A percentile compares a stretch with the other conserved stretches of the same genome.
phyloP scores from a whole-genome alignment of 2,329 filamentous ascomycete species.

The Penicillium concentricum region DNA sequence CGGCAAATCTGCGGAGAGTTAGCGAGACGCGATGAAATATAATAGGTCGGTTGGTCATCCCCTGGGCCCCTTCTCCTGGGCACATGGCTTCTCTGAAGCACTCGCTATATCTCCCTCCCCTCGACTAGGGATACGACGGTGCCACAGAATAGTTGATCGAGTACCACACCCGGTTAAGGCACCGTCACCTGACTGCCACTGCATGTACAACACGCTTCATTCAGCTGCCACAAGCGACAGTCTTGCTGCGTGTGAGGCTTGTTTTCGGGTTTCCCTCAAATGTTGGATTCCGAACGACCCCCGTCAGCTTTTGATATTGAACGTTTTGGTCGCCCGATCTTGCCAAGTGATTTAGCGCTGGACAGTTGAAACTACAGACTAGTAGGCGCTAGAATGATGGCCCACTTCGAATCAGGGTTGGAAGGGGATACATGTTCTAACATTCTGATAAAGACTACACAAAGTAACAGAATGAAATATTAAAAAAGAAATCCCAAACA shows the following conservation, averaged over 20 bases:
- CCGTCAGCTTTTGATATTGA: background rate
- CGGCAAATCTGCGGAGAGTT: background rate
- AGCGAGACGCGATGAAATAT: background rate
- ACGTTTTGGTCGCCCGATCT: background rate
- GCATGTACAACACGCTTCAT: constrained; percentile 9
- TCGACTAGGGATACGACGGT: background rate
- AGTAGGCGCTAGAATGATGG: background rate
- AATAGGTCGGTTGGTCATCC: background rate
- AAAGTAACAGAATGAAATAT: background rate
- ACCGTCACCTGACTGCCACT: constrained; percentile 14
- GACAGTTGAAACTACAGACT: background rate
- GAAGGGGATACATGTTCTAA: background rate
- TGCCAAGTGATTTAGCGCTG: background rate
- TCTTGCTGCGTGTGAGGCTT: constrained; percentile 5
- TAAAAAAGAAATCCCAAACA: background rate
- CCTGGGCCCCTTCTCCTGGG: background rate
- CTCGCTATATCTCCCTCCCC: background rate
- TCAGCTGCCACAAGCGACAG: constrained; percentile 2
- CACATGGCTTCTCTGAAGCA: background rate
- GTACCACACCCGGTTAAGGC: constrained; percentile 5
- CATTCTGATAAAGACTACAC: background rate
- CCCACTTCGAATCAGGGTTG: background rate
- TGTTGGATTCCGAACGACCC: background rate
- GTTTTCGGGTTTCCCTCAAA: background rate
- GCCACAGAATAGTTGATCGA: background rate